Percentiles rank a stretch among this genome's conserved stretches.
phyloP scores from a whole-genome alignment of 306 rosid genomes.

The Pyrus communis region DNA sequence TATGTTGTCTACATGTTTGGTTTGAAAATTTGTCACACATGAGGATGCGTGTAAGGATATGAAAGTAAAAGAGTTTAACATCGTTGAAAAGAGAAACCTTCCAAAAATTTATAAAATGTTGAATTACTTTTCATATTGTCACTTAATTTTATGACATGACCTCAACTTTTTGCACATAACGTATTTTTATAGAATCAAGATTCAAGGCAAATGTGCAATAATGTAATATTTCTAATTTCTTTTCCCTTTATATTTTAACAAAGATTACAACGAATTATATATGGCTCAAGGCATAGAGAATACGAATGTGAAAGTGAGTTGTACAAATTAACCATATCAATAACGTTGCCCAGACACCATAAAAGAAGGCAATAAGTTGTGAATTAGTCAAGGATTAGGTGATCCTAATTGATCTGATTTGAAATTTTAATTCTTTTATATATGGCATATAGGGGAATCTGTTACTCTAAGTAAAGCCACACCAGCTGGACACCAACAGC shows the following conservation, averaged over 20 bases:
- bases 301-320: slow-evolving; percentile 1
- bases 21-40: no score
- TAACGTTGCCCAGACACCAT: background rate
- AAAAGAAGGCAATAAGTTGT: background rate
- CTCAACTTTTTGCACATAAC: background rate
- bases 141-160: no score
- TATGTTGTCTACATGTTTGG: no score
- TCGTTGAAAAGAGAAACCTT: no score
- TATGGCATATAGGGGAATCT: slow-evolving; percentile 16
- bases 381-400: slow-evolving; percentile 43
- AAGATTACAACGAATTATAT: background rate
- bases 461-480: slow-evolving; percentile 43
- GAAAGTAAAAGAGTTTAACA: no score
- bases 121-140: no score
- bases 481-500: slow-evolving; percentile 35
- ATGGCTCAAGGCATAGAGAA: background rate
- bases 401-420: slow-evolving; percentile 1
- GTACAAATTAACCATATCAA: background rate
- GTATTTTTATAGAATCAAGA: background rate
- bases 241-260: background rate
- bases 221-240: background rate
- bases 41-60: no score
- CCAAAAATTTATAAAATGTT: no score
- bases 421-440: background rate
- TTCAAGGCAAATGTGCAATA: background rate